Evolutionary conservation across 1,284 basidiomycete genomes (phyloP).

Genomic region (Pseudomicrostroma phylloplanum): DNA sequence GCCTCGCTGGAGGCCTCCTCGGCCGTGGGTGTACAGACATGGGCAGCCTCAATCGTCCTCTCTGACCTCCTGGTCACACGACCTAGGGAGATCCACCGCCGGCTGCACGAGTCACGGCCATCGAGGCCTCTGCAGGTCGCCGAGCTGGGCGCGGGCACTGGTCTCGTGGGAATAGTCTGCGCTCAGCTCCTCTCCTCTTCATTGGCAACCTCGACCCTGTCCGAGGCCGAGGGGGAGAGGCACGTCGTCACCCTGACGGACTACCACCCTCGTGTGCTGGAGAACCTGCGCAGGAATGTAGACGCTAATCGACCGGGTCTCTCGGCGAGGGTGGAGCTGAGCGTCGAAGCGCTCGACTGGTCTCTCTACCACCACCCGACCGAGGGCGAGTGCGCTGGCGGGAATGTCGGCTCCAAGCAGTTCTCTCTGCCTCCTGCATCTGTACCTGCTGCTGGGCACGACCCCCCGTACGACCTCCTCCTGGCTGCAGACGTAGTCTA

Average conservation of each 20-base stretch:
- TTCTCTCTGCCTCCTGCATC: neutral
- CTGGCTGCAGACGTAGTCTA: constrained; percentile 4
- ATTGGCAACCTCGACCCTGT: too few species aligned
- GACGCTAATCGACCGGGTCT: neutral
- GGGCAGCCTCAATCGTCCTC: constrained; percentile 4
- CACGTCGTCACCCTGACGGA: neutral
- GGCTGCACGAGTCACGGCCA: neutral
- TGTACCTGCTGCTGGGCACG: too few species aligned
- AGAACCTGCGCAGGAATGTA: neutral
- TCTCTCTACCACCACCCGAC: neutral
- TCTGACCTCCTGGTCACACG: neutral
- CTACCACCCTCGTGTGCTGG: constrained; percentile 3
- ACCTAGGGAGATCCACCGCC: neutral
- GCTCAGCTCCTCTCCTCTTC: neutral
- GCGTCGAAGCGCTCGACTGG: neutral
- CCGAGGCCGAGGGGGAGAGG: neutral
- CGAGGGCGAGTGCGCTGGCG: too few species aligned
- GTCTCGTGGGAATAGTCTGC: constrained; percentile 1
- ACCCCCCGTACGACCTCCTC: neutral
- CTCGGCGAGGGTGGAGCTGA: too few species aligned
- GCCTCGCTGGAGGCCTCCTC: neutral
- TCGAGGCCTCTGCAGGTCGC: neutral
- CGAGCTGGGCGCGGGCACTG: constrained; percentile 2
- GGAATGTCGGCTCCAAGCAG: neutral
- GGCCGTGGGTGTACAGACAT: constrained; percentile 6